Conservation (phyloP, 2,329 filamentous ascomycete species). For the Byssothecium circinans region DNA sequence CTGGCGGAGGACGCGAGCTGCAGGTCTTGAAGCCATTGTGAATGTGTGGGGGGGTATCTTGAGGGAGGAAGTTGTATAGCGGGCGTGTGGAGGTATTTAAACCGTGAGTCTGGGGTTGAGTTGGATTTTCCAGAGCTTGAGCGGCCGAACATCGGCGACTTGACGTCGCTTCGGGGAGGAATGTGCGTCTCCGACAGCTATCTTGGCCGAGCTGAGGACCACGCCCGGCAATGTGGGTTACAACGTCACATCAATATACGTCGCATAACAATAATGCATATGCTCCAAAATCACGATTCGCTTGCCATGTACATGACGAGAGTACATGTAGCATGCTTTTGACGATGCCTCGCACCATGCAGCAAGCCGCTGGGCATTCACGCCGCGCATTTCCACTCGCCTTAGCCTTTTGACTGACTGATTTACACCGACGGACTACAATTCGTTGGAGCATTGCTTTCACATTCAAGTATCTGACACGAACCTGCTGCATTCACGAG, state of each 20-base stretch:
- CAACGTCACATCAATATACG: neutral
- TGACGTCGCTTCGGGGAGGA: slow-evolving; percentile 19
- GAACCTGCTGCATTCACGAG: no score
- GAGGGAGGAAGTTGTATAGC: slow-evolving; percentile 17
- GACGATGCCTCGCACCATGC: no score
- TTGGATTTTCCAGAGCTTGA: slow-evolving; percentile 19
- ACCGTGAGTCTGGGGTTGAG: slow-evolving; percentile 16
- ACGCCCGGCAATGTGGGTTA: no score
- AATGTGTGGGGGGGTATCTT: slow-evolving; percentile 41
- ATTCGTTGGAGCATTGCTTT: no score
- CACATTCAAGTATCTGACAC: neutral
- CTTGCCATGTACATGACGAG: no score
- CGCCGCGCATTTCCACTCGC: no score
- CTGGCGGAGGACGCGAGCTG: slow-evolving; percentile 62
- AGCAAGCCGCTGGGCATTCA: no score
- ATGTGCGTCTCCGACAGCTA: slow-evolving; percentile 19
- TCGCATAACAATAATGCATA: no score
- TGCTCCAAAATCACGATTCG: no score
- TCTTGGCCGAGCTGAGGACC: neutral
- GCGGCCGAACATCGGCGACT: slow-evolving; percentile 20
- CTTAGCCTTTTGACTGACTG: no score
- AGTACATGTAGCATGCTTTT: no score
- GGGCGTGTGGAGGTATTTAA: slow-evolving; percentile 33
- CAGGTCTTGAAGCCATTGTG: slow-evolving; percentile 79
- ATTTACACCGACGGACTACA: no score